These are phyloP conservation scores for Hemisphaericaspora subhashii DNA, from an alignment of 1,139 yeast species.

Conservation along the genomic window DNA sequence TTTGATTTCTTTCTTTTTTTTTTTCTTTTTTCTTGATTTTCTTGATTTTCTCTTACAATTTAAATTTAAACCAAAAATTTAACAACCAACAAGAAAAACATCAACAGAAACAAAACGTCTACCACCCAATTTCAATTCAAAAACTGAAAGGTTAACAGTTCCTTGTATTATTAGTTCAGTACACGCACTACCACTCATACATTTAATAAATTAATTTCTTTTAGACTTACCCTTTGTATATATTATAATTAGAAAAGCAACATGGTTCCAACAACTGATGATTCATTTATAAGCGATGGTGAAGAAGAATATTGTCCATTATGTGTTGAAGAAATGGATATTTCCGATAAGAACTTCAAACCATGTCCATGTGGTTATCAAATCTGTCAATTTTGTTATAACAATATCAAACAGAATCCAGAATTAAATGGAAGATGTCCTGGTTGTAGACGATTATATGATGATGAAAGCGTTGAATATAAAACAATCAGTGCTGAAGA, in stretches of 20 bases:
- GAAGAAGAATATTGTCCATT: conserved; percentile 82
- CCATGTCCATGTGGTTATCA: conserved; percentile 99
- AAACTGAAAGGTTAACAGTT: too few relatives aligned
- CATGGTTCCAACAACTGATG: conserved; percentile 28
- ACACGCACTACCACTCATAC: neutral
- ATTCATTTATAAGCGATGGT: conserved; percentile 68
- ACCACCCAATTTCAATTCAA: too few relatives aligned
- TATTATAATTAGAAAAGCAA: neutral
- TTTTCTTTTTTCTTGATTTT: conserved; percentile 1
- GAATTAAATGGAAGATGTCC: conserved; percentile 96
- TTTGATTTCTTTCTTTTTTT: neutral
- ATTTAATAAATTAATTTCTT: neutral
- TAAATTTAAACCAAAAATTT: too few relatives aligned
- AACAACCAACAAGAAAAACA: too few relatives aligned
- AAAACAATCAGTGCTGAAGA: conserved; percentile 83
- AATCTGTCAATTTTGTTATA: conserved; percentile 96
- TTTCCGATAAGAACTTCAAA: conserved; percentile 91
- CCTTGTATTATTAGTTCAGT: too few relatives aligned
- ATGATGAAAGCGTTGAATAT: conserved; percentile 90
- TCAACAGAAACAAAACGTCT: neutral
- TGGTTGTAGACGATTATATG: conserved; percentile 92
- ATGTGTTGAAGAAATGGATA: conserved; percentile 97
- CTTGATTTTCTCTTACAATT: neutral
- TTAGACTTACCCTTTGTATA: neutral
- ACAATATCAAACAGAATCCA: conserved; percentile 92